These are phyloP conservation scores for Rhynchosporium agropyri DNA, from an alignment of 2,329 filamentous ascomycete genomes.

Conservation along the genomic window DNA sequence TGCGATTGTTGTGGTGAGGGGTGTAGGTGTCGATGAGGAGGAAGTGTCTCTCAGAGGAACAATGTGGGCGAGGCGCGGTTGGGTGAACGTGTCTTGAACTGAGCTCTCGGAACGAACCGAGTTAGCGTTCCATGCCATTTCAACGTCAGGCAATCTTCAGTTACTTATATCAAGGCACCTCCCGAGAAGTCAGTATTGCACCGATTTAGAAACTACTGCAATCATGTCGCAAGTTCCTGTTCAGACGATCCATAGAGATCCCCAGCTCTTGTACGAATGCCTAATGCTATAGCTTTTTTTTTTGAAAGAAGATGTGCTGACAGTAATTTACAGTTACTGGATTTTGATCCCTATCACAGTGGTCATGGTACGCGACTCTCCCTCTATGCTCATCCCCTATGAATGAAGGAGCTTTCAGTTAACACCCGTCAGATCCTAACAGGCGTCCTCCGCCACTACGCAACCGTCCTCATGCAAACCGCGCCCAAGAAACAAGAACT, in stretches of 20 bases:
- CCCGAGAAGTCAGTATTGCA: slow-evolving; percentile 10
- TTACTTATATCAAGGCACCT: not conserved
- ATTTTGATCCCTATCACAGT: slow-evolving; percentile 96
- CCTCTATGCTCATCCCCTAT: not conserved
- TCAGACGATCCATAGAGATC: slow-evolving; percentile 98
- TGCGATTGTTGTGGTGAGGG: slow-evolving; percentile 24
- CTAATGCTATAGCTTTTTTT: not conserved
- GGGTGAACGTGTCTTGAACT: slow-evolving; percentile 42
- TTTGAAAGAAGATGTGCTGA: slow-evolving; percentile 33
- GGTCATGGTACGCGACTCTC: slow-evolving; percentile 72
- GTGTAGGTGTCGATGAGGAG: slow-evolving; percentile 11
- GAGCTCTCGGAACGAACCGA: slow-evolving; percentile 37
- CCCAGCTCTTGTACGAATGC: slow-evolving; percentile 84
- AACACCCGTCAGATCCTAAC: slow-evolving; percentile 70
- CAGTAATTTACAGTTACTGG: slow-evolving; percentile 75
- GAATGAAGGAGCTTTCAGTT: not conserved
- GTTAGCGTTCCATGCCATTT: slow-evolving; percentile 27
- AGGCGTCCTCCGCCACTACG: slow-evolving; percentile 94
- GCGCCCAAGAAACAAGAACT: slow-evolving; percentile 81
- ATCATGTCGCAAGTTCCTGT: slow-evolving; percentile 82
- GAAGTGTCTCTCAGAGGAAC: slow-evolving; percentile 11
- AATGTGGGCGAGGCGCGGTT: slow-evolving; percentile 16
- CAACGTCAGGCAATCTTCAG: slow-evolving; percentile 29
- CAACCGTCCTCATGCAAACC: slow-evolving; percentile 83
- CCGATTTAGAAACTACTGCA: slow-evolving; percentile 25